A percentile compares a stretch with the other conserved stretches of the same genome.
Conservation (phyloP, 2,329 filamentous ascomycete genomes). For the Ophiocordyceps camponoti-leonardi region DNA sequence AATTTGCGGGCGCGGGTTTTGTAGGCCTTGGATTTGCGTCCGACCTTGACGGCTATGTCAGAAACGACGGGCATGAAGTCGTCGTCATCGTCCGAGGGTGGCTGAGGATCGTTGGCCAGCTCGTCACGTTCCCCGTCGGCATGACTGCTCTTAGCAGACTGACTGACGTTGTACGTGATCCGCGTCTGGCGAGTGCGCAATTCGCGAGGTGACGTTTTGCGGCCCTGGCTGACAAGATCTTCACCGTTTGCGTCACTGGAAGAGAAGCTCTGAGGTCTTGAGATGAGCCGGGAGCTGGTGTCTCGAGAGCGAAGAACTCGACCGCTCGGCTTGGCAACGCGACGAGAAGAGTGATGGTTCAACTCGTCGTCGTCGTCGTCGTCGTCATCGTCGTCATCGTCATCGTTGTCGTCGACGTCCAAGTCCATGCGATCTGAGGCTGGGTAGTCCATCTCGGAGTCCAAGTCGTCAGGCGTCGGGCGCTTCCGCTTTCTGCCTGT, state of each 20-base stretch:
- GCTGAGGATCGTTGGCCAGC: slow-evolving; percentile 11
- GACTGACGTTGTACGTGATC: slow-evolving; percentile 6
- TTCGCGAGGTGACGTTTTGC: slow-evolving; percentile 3
- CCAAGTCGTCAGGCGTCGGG: slow-evolving; percentile 10
- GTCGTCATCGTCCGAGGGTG: slow-evolving; percentile 14
- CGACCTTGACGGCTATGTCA: slow-evolving; percentile 13
- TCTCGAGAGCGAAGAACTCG: slow-evolving; percentile 11
- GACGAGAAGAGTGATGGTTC: neutral
- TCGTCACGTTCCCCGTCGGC: slow-evolving; percentile 14
- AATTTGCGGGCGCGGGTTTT: slow-evolving; percentile 5
- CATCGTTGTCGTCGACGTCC: slow-evolving; percentile 9
- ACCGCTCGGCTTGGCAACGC: neutral
- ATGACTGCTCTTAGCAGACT: slow-evolving; percentile 9
- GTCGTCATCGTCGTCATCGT: slow-evolving; percentile 9
- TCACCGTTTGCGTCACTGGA: slow-evolving; percentile 6
- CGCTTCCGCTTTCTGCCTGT: slow-evolving; percentile 14
- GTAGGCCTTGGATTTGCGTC: slow-evolving; percentile 6
- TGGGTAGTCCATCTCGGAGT: slow-evolving; percentile 8
- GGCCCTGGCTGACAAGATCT: slow-evolving; percentile 4
- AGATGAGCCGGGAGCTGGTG: slow-evolving; percentile 4
- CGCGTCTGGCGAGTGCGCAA: slow-evolving; percentile 7
- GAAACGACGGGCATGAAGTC: slow-evolving; percentile 19
- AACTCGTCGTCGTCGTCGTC: slow-evolving; percentile 6
- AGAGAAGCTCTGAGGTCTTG: neutral
- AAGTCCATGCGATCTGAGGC: slow-evolving; percentile 11